phyloP scores from a whole-genome alignment of 1,284 basidiomycete species.

The Takashimella tepidaria region DNA sequence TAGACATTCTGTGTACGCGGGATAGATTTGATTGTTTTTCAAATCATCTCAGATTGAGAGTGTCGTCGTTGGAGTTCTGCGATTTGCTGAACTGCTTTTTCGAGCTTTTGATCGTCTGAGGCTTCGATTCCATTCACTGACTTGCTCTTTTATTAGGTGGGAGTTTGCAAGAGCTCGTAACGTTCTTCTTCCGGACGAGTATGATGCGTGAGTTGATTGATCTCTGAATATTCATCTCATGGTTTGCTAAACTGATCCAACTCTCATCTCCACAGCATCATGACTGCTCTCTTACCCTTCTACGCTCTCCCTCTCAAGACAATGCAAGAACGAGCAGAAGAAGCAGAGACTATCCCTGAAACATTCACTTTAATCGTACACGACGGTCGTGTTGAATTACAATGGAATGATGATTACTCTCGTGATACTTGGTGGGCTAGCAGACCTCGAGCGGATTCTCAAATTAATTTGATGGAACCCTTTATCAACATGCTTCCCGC shows the following conservation, averaged over 20 bases:
- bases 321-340: slow-evolving; percentile 33
- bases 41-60: too few relatives aligned
- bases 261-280: slow-evolving; percentile 31
- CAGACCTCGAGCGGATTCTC: slow-evolving; percentile 42
- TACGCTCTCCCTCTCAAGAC: slow-evolving; percentile 41
- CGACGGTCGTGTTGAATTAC: slow-evolving; percentile 46
- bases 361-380: slow-evolving; percentile 48
- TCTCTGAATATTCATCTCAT: too few relatives aligned
- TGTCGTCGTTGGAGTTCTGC: too few relatives aligned
- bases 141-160: too few relatives aligned
- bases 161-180: slow-evolving; percentile 32
- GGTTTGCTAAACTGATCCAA: neutral
- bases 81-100: too few relatives aligned
- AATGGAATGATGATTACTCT: slow-evolving; percentile 50
- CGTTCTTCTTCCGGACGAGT: slow-evolving; percentile 47
- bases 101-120: too few relatives aligned
- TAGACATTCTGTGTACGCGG: neutral
- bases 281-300: slow-evolving; percentile 45
- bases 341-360: slow-evolving; percentile 44
- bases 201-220: slow-evolving; percentile 43
- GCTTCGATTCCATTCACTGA: too few relatives aligned
- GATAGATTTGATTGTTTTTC: too few relatives aligned
- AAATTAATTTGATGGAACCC: slow-evolving; percentile 49
- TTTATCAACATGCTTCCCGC: slow-evolving; percentile 36
- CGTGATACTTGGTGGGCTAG: slow-evolving; percentile 46